A percentile compares a stretch with the other conserved stretches of the same genome.
These are phyloP conservation scores for Penicillium cosmopolitanum DNA, from an alignment of 495 filamentous ascomycete genomes.

Conservation along the genomic window DNA sequence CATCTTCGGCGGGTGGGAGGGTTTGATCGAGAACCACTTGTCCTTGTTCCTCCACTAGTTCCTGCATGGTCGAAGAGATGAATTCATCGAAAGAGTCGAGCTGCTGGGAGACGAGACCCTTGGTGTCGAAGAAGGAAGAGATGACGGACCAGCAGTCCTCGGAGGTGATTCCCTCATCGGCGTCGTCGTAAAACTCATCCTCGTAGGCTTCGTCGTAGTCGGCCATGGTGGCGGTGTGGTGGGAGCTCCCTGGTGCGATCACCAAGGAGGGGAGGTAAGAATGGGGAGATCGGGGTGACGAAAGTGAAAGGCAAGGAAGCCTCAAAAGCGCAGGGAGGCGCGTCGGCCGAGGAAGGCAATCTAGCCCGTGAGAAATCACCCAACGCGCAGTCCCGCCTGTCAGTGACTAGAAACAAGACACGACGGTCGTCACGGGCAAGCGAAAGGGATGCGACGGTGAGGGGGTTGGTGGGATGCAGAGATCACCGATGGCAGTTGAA, in stretches of 20 bases:
- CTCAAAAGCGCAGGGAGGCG: conserved; percentile 2
- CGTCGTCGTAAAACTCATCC: conserved; percentile 62
- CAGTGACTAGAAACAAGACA: conserved; percentile 20
- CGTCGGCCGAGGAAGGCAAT: conserved; percentile 13
- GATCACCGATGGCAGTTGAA: conserved; percentile 26
- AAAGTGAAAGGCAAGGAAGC: not conserved
- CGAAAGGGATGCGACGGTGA: conserved; percentile 13
- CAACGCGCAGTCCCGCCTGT: conserved; percentile 31
- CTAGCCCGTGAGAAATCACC: conserved; percentile 26
- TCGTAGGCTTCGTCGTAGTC: conserved; percentile 56
- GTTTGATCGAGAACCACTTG: conserved; percentile 88
- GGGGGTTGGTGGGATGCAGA: conserved; percentile 18
- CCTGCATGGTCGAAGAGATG: conserved; percentile 86
- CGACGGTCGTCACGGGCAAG: conserved; percentile 18
- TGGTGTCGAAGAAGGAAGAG: conserved; percentile 90
- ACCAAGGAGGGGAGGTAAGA: conserved; percentile 7
- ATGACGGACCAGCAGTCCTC: conserved; percentile 99
- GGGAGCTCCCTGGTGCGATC: not conserved
- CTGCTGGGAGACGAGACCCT: conserved; percentile 96
- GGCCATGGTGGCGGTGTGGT: conserved; percentile 47
- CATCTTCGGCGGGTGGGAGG: conserved; percentile 68
- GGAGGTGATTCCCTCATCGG: conserved; percentile 71
- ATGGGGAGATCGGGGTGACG: conserved; percentile 1
- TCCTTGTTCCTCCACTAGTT: conserved; percentile 86
- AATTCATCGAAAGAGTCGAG: conserved; percentile 99